These are phyloP conservation scores for Podaxis rugospora DNA, from an alignment of 768 basidiomycete genomes.

Conservation along the genomic window DNA sequence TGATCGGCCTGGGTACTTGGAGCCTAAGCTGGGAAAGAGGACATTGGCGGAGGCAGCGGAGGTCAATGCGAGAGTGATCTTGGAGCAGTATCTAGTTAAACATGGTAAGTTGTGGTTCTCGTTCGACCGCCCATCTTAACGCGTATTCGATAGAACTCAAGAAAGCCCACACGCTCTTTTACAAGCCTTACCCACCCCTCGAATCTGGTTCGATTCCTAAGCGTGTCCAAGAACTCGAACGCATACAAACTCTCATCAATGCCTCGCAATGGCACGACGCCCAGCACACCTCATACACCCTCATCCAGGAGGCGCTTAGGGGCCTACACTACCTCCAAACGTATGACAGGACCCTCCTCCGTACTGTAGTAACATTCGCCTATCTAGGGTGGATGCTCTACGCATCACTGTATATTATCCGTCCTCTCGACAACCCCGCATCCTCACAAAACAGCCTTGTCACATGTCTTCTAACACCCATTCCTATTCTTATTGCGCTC, in stretches of 20 bases:
- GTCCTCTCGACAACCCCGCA: slow-evolving; percentile 26
- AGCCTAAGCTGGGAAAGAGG: slow-evolving; percentile 39
- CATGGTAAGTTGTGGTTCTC: slow-evolving; percentile 45
- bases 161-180: slow-evolving; percentile 49
- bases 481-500: slow-evolving; percentile 18
- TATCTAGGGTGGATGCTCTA: slow-evolving; percentile 80
- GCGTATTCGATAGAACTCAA: slow-evolving; percentile 48
- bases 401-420: slow-evolving; percentile 53
- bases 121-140: not conserved
- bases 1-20: slow-evolving; percentile 53
- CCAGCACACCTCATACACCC: slow-evolving; percentile 40
- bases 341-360: slow-evolving; percentile 74
- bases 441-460: not conserved
- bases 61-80: slow-evolving; percentile 65
- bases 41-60: slow-evolving; percentile 50
- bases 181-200: slow-evolving; percentile 56
- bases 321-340: slow-evolving; percentile 81
- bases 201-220: slow-evolving; percentile 29
- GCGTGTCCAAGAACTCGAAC: slow-evolving; percentile 21
- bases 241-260: slow-evolving; percentile 43
- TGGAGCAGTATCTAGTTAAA: slow-evolving; percentile 77
- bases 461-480: slow-evolving; percentile 7
- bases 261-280: slow-evolving; percentile 42
- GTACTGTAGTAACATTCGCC: slow-evolving; percentile 61
- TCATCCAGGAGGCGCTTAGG: slow-evolving; percentile 49